A percentile compares a stretch with the other conserved stretches of the same genome.
Evolutionary conservation across 108 stramenopile genomes (phyloP).

Genomic region (Stephanodiscus triporus): DNA sequence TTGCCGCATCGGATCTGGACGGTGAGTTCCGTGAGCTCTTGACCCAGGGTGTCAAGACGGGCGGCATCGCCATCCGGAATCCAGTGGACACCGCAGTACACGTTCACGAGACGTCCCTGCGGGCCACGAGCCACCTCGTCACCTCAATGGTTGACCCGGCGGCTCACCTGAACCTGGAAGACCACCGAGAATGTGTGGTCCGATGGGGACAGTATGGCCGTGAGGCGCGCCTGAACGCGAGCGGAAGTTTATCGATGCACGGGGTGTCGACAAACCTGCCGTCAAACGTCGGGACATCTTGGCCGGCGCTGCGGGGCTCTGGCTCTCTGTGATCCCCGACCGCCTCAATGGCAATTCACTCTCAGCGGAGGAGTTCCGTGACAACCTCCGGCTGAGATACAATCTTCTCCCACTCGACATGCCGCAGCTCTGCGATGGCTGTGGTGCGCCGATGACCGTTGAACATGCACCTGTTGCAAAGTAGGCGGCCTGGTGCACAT

Average conservation of each 20-base stretch:
- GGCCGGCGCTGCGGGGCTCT: not conserved
- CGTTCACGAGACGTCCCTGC: not conserved
- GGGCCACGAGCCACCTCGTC: too few species aligned
- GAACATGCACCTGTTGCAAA: conserved; percentile 5
- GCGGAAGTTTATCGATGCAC: too few species aligned
- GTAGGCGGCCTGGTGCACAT: not conserved
- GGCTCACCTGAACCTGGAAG: too few species aligned
- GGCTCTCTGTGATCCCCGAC: not conserved
- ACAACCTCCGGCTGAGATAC: conserved; percentile 23
- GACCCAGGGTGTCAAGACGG: not conserved
- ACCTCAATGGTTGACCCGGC: too few species aligned
- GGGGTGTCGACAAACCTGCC: too few species aligned
- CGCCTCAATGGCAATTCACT: conserved; percentile 18
- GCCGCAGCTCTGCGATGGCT: conserved; percentile 20
- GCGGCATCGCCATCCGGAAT: not conserved
- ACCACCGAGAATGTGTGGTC: too few species aligned
- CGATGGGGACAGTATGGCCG: too few species aligned
- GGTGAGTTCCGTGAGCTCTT: not conserved
- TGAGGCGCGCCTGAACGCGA: too few species aligned
- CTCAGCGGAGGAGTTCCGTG: conserved; percentile 35
- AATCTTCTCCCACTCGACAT: conserved; percentile 9
- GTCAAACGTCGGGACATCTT: not conserved
- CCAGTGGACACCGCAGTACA: not conserved
- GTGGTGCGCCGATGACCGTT: conserved; percentile 13
- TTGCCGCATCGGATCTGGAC: not conserved